Percentiles rank a stretch among this genome's conserved stretches.
These are phyloP conservation scores for Chrysosporium queenslandicum DNA, from an alignment of 2,329 filamentous ascomycete species.

Conservation along the genomic window DNA sequence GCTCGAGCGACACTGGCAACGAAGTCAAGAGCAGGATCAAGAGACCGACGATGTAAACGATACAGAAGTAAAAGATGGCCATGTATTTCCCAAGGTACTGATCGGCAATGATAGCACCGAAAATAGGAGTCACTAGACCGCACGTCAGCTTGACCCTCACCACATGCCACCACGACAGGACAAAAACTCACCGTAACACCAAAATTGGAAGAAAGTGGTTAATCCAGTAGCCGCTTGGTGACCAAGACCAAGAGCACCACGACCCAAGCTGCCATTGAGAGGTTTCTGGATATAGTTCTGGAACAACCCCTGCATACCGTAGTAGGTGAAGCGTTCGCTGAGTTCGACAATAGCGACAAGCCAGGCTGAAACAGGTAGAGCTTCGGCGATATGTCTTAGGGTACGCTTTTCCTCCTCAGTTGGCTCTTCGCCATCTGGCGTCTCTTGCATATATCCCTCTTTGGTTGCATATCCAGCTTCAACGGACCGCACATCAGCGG, in stretches of 20 bases:
- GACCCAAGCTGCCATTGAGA: slow-evolving; percentile 31
- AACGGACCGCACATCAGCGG: background rate
- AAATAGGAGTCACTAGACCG: slow-evolving; percentile 43
- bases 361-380: slow-evolving; percentile 46
- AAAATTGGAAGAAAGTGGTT: slow-evolving; percentile 47
- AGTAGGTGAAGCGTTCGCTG: slow-evolving; percentile 51
- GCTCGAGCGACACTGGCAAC: slow-evolving; percentile 42
- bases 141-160: background rate
- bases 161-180: background rate
- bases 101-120: slow-evolving; percentile 51
- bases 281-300: slow-evolving; percentile 46
- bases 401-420: slow-evolving; percentile 43
- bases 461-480: slow-evolving; percentile 8
- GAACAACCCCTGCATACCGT: slow-evolving; percentile 46
- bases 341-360: slow-evolving; percentile 49
- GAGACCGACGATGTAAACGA: slow-evolving; percentile 50
- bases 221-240: slow-evolving; percentile 41
- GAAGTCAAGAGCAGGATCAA: slow-evolving; percentile 48
- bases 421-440: slow-evolving; percentile 44
- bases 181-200: slow-evolving; percentile 38
- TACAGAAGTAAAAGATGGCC: slow-evolving; percentile 47
- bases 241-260: slow-evolving; percentile 35
- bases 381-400: slow-evolving; percentile 46
- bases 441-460: slow-evolving; percentile 15
- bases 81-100: slow-evolving; percentile 53